These are phyloP conservation scores for Stentor roeselii DNA, from an alignment of 73 alveolate genomes.

Conservation along the genomic window DNA sequence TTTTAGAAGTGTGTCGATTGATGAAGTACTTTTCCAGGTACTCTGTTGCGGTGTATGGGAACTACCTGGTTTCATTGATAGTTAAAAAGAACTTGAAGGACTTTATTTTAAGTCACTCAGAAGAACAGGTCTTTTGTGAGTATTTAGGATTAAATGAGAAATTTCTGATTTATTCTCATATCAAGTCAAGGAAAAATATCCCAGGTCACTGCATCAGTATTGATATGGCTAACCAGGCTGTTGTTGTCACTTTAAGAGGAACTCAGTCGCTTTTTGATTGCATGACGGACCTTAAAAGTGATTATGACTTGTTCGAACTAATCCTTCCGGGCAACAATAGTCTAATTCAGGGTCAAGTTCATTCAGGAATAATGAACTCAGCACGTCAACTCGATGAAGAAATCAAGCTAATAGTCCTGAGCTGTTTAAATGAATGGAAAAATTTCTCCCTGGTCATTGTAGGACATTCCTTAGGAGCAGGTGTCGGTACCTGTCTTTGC, in stretches of 20 bases:
- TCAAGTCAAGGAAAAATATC: background rate
- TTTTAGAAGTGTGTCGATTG: background rate
- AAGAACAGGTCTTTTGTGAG: background rate
- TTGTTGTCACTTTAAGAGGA: constrained; percentile 22
- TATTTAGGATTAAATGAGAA: background rate
- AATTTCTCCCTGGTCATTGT: background rate
- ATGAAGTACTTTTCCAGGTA: background rate
- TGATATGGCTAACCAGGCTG: background rate
- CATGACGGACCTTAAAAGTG: constrained; percentile 1
- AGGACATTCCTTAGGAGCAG: constrained; percentile 19
- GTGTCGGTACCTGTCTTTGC: background rate
- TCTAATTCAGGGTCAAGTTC: background rate
- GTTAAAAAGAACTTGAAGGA: background rate
- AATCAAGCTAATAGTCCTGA: background rate
- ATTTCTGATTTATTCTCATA: background rate
- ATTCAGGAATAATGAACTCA: background rate
- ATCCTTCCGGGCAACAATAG: background rate
- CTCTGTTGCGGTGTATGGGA: constrained; percentile 12
- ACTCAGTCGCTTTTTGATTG: background rate
- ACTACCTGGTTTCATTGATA: background rate
- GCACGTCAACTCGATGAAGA: background rate
- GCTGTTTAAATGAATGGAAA: background rate
- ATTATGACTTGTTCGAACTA: background rate
- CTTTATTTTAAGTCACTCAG: background rate
- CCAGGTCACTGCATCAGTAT: background rate